Percentiles rank a stretch among this genome's conserved stretches.
phyloP scores from a whole-genome alignment of 306 rosid species.

The Casuarina glauca region DNA sequence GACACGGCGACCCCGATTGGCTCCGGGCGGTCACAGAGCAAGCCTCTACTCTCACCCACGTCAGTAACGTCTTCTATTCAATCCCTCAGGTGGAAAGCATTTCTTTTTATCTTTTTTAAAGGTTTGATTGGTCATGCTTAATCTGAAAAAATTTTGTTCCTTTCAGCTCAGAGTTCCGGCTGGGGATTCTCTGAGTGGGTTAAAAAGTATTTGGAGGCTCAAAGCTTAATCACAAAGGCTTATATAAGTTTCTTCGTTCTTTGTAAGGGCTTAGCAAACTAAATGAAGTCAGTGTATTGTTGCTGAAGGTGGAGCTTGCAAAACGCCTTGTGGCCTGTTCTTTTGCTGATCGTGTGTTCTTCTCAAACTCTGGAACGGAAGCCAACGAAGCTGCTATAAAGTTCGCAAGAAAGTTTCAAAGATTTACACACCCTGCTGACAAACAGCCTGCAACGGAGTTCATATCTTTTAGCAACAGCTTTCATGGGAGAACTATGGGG shows the following conservation, averaged over 20 bases:
- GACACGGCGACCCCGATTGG: conserved; percentile 81
- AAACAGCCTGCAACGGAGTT: conserved; percentile 66
- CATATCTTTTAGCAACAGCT: conserved; percentile 72
- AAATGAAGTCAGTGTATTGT: not conserved
- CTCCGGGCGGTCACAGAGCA: conserved; percentile 69
- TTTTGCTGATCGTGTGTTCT: conserved; percentile 91
- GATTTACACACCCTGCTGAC: conserved; percentile 44
- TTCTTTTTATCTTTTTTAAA: not conserved
- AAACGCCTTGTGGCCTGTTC: conserved; percentile 61
- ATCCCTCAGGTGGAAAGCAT: conserved; percentile 65
- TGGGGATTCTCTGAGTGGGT: too few species aligned
- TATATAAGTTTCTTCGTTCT: not conserved
- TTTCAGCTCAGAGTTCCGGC: too few species aligned
- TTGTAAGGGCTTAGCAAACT: not conserved
- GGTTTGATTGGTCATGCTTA: too few species aligned
- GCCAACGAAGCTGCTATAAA: conserved; percentile 95
- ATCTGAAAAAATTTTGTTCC: too few species aligned
- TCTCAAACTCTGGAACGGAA: conserved; percentile 87
- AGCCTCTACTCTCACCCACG: conserved; percentile 67
- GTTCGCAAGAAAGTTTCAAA: conserved; percentile 84
- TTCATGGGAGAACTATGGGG: conserved; percentile 98
- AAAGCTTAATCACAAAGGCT: too few species aligned
- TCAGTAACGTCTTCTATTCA: conserved; percentile 77
- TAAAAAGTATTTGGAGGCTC: too few species aligned
- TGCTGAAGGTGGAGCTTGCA: conserved; percentile 85